Percentiles rank a stretch among this genome's conserved stretches.
These are phyloP conservation scores for Ilyonectria robusta DNA, from an alignment of 2,329 filamentous ascomycete genomes.

Conservation along the genomic window DNA sequence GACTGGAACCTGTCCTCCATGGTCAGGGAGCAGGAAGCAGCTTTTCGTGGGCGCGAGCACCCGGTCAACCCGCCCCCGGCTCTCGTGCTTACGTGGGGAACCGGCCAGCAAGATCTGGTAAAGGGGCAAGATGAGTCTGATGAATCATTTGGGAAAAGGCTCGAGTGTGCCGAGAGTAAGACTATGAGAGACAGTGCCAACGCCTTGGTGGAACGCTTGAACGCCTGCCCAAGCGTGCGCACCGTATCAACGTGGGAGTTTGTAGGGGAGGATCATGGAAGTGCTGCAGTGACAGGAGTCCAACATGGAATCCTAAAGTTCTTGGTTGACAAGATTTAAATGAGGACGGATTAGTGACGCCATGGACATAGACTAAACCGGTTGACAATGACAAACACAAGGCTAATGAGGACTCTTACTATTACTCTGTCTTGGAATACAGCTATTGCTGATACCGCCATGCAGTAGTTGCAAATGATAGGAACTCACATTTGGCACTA, in stretches of 20 bases:
- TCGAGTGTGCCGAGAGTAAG: conserved; percentile 42
- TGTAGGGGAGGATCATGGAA: conserved; percentile 44
- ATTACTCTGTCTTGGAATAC: too few species aligned
- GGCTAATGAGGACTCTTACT: too few species aligned
- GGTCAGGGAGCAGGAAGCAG: conserved; percentile 48
- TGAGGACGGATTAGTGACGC: too few species aligned
- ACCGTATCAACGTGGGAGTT: conserved; percentile 45
- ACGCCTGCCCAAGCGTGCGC: conserved; percentile 33
- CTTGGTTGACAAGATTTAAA: conserved; percentile 34
- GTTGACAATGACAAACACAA: too few species aligned
- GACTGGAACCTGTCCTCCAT: conserved; percentile 63
- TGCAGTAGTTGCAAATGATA: too few species aligned
- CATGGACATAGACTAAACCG: too few species aligned
- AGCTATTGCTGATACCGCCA: too few species aligned
- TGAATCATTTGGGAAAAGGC: conserved; percentile 49
- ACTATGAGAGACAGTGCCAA: conserved; percentile 40
- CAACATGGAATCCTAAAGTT: conserved; percentile 42
- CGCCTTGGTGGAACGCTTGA: conserved; percentile 36
- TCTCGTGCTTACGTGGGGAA: conserved; percentile 52
- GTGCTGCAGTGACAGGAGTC: conserved; percentile 38
- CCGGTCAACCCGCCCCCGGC: conserved; percentile 45
- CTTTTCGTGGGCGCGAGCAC: conserved; percentile 40
- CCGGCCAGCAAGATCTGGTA: conserved; percentile 49
- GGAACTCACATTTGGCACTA: too few species aligned
- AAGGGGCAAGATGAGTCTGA: conserved; percentile 47